Evolutionary conservation across 345 rosid genomes (phyloP).

Genomic region (Acer negundo): DNA sequence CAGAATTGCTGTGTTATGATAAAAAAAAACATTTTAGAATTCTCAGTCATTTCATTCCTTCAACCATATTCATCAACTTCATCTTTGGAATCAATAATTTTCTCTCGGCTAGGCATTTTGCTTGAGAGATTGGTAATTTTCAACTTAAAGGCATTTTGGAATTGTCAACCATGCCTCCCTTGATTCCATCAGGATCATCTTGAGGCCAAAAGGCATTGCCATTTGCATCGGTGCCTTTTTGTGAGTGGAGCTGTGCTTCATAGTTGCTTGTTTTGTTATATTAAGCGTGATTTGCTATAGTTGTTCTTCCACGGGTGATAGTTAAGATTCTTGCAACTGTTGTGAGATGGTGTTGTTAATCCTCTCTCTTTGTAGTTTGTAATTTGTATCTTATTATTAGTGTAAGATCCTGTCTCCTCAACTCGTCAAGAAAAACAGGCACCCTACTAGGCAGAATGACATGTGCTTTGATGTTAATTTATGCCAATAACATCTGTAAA

Average conservation of each 20-base stretch:
- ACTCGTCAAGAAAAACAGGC: neutral
- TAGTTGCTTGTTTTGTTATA: neutral
- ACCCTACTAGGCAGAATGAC: neutral
- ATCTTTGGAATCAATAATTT: neutral
- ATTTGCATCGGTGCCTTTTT: no score
- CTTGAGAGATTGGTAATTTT: no score
- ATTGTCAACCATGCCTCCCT: no score
- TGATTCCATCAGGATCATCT: no score
- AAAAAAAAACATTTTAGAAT: neutral
- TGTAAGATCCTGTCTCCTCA: neutral
- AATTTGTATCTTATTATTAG: neutral
- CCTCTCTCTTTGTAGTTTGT: neutral
- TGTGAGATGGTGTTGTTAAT: neutral
- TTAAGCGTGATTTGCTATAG: neutral
- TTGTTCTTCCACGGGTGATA: neutral
- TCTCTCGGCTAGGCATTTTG: neutral
- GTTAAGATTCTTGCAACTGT: neutral
- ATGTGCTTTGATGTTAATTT: neutral
- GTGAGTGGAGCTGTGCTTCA: neutral
- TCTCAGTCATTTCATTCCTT: neutral
- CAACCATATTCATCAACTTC: neutral
- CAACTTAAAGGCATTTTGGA: no score
- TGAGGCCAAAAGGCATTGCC: no score
- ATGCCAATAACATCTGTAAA: neutral
- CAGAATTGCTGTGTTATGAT: neutral